phyloP scores from a whole-genome alignment of 2,329 filamentous ascomycete genomes.

The Xylariaceae sp. region DNA sequence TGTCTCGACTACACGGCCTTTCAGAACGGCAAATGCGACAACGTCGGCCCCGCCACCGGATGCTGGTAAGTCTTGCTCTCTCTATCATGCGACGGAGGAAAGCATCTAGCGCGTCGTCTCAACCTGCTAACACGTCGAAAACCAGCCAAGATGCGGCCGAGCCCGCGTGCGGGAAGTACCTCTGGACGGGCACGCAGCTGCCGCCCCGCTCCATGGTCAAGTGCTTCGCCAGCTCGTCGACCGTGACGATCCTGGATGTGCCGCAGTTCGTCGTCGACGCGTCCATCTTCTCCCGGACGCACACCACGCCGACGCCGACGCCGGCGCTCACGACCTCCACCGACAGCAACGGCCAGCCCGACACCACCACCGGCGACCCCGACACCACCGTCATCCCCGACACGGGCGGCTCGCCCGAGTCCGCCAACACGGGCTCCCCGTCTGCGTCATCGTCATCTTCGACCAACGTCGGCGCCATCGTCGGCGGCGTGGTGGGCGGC shows the following conservation, averaged over 20 bases:
- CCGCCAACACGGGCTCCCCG: neutral
- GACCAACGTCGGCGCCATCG: slow-evolving; percentile 14
- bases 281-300: slow-evolving; percentile 15
- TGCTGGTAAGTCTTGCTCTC: slow-evolving; percentile 29
- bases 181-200: slow-evolving; percentile 29
- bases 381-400: neutral
- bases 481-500: slow-evolving; percentile 25
- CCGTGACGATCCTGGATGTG: slow-evolving; percentile 26
- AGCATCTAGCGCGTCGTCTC: too few species aligned
- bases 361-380: neutral
- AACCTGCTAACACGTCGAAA: slow-evolving; percentile 2
- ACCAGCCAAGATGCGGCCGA: slow-evolving; percentile 8
- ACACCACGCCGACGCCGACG: slow-evolving; percentile 7
- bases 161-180: slow-evolving; percentile 28
- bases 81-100: too few species aligned
- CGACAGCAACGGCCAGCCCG: neutral
- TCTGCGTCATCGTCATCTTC: neutral
- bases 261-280: slow-evolving; percentile 28
- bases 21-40: slow-evolving; percentile 21
- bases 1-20: slow-evolving; percentile 29
- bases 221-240: slow-evolving; percentile 21
- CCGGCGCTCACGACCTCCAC: neutral
- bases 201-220: slow-evolving; percentile 28
- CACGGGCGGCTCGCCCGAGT: neutral
- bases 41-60: slow-evolving; percentile 21